Conservation (phyloP, 176 grass and related monocot species). For the Phoenix dactylifera region DNA sequence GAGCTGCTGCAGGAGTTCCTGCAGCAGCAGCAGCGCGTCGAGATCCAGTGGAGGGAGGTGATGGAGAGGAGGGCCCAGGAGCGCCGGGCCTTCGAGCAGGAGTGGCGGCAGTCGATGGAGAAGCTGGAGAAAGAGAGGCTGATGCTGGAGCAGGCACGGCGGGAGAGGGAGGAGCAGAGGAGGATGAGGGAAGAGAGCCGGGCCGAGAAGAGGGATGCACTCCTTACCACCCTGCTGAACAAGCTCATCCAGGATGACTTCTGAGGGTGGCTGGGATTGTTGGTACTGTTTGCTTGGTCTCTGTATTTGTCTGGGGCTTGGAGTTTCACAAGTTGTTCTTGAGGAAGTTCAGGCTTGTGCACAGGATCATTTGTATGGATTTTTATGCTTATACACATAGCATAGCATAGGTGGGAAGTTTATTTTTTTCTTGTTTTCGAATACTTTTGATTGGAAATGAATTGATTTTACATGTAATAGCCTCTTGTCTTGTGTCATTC, state of each 20-base stretch:
- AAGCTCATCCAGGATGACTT: slow-evolving; percentile 44
- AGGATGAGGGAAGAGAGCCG: slow-evolving; percentile 38
- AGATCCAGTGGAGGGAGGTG: slow-evolving; percentile 1
- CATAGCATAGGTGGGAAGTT: too few species aligned
- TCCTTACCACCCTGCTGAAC: slow-evolving; percentile 32
- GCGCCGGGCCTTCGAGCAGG: slow-evolving; percentile 3
- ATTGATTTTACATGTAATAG: too few species aligned
- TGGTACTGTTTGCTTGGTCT: too few species aligned
- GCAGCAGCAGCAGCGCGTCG: slow-evolving; percentile 4
- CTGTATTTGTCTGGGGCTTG: too few species aligned
- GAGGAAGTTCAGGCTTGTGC: too few species aligned
- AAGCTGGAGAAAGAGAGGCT: slow-evolving; percentile 7
- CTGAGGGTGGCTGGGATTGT: too few species aligned
- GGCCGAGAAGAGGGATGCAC: slow-evolving; percentile 49
- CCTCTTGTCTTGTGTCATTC: too few species aligned
- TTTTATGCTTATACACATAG: too few species aligned
- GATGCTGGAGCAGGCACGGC: not conserved
- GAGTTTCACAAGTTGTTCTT: too few species aligned
- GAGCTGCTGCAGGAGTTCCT: slow-evolving; percentile 6
- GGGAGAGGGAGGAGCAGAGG: slow-evolving; percentile 23
- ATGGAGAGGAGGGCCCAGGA: slow-evolving; percentile 3
- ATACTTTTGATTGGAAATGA: too few species aligned
- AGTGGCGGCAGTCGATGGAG: slow-evolving; percentile 7
- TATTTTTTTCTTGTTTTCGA: too few species aligned
- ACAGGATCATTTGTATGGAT: too few species aligned